Evolutionary conservation across 2,329 filamentous ascomycete genomes (phyloP).

Genomic region (Alternaria dauci): DNA sequence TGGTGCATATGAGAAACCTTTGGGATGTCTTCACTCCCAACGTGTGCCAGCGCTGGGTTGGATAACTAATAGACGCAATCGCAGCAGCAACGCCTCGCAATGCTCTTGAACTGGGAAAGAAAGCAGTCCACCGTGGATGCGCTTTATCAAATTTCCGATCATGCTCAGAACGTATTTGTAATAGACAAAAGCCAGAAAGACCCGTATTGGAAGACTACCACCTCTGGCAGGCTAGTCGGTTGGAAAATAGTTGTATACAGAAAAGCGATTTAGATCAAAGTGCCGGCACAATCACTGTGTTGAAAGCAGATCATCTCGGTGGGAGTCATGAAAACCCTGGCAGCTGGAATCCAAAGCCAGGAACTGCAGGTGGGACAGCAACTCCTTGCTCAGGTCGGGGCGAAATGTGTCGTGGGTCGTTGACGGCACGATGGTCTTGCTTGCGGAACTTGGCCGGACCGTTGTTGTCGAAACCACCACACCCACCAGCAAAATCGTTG

Average conservation of each 20-base stretch:
- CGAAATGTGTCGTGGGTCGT: constrained; percentile 46
- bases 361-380: constrained; percentile 62
- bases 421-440: constrained; percentile 32
- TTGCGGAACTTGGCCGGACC: constrained; percentile 39
- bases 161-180: constrained; percentile 6
- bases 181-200: constrained; percentile 1
- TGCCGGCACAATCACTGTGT: neutral
- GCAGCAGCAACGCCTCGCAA: constrained; percentile 31
- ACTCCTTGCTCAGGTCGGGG: constrained; percentile 53
- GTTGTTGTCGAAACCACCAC: constrained; percentile 25
- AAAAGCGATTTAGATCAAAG: neutral
- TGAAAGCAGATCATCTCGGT: neutral
- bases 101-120: constrained; percentile 21
- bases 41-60: neutral
- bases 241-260: neutral
- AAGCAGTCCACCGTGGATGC: neutral
- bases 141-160: neutral
- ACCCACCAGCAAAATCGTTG: constrained; percentile 18
- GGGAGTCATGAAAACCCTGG: constrained; percentile 36
- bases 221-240: neutral
- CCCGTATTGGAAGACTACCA: neutral
- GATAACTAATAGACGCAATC: neutral
- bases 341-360: constrained; percentile 63
- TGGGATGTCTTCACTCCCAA: neutral
- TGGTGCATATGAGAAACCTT: neutral